Percentiles rank a stretch among this genome's conserved stretches.
Evolutionary conservation across 2,329 filamentous ascomycete genomes (phyloP).

Genomic region (Paecilomyces fulvus): DNA sequence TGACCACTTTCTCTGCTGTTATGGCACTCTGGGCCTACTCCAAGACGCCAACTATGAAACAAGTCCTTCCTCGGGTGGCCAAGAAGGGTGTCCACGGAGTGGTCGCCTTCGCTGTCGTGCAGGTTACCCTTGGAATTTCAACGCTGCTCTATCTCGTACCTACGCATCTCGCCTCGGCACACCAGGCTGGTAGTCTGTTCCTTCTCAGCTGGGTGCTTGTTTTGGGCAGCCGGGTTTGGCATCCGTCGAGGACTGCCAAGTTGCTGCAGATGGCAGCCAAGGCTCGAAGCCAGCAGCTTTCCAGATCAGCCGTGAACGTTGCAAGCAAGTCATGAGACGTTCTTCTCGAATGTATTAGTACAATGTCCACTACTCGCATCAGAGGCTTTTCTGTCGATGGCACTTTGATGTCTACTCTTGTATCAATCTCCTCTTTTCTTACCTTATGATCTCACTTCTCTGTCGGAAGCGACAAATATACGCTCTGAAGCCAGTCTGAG

Average conservation of each 20-base stretch:
- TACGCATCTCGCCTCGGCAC: slow-evolving; percentile 74
- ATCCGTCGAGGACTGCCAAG: slow-evolving; percentile 57
- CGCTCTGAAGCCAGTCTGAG: neutral
- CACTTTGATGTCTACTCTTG: neutral
- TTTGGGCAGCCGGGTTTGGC: slow-evolving; percentile 66
- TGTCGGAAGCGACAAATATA: neutral
- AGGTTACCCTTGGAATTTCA: slow-evolving; percentile 78
- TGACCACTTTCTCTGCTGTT: slow-evolving; percentile 76
- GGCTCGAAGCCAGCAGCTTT: slow-evolving; percentile 20
- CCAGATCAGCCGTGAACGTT: slow-evolving; percentile 15
- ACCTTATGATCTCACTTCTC: neutral
- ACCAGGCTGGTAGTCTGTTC: slow-evolving; percentile 84
- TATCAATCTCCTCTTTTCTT: slow-evolving; percentile 9
- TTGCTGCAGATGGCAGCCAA: slow-evolving; percentile 45
- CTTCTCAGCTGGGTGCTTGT: slow-evolving; percentile 75
- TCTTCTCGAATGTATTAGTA: neutral
- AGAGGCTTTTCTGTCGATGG: neutral
- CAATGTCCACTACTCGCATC: neutral
- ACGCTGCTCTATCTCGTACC: slow-evolving; percentile 94
- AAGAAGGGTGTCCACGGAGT: slow-evolving; percentile 66
- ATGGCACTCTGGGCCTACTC: slow-evolving; percentile 74
- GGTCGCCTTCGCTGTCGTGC: slow-evolving; percentile 71
- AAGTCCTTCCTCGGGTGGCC: slow-evolving; percentile 46
- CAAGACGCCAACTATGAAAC: slow-evolving; percentile 56
- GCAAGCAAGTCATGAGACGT: slow-evolving; percentile 11